Conservation (phyloP, 1,284 basidiomycete species). For the Mrakiaceae sp. region DNA sequence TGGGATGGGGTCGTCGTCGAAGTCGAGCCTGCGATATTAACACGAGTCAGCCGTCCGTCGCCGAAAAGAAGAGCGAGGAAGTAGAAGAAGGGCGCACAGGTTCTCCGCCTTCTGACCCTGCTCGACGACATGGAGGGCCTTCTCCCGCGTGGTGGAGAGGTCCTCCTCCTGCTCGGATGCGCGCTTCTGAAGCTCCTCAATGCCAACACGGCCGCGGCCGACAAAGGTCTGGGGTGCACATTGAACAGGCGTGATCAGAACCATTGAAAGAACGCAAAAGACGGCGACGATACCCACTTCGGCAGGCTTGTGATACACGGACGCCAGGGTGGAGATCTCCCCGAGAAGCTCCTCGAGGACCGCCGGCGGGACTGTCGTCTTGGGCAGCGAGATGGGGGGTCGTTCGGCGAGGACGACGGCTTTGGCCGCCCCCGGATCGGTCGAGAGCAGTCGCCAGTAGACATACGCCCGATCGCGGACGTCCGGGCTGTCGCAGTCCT, state of each 20-base stretch:
- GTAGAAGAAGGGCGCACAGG: slow-evolving; percentile 36
- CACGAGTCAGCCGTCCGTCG: not conserved
- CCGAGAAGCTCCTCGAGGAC: slow-evolving; percentile 86
- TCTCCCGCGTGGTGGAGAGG: slow-evolving; percentile 48
- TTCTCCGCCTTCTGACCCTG: slow-evolving; percentile 87
- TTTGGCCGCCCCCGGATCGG: slow-evolving; percentile 72
- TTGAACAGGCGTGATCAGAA: not conserved
- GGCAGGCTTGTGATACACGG: slow-evolving; percentile 91
- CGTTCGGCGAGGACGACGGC: slow-evolving; percentile 80
- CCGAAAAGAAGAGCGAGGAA: not conserved
- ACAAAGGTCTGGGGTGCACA: slow-evolving; percentile 54
- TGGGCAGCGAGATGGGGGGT: slow-evolving; percentile 85
- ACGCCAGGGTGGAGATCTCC: slow-evolving; percentile 76
- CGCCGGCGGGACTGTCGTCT: slow-evolving; percentile 77
- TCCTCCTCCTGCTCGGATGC: slow-evolving; percentile 54
- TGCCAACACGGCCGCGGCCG: slow-evolving; percentile 70
- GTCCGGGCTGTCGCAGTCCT: slow-evolving; percentile 93
- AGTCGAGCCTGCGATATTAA: slow-evolving; percentile 10
- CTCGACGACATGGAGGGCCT: slow-evolving; percentile 77
- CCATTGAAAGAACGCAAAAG: not conserved
- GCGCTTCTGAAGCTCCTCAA: slow-evolving; percentile 64
- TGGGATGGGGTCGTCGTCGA: slow-evolving; percentile 16
- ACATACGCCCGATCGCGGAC: slow-evolving; percentile 88
- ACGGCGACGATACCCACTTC: slow-evolving; percentile 26
- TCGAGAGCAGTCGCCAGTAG: slow-evolving; percentile 96